Base-by-base conservation (phyloP, 1,284 basidiomycete genomes). In the Porphyrellus sp. region DNA sequence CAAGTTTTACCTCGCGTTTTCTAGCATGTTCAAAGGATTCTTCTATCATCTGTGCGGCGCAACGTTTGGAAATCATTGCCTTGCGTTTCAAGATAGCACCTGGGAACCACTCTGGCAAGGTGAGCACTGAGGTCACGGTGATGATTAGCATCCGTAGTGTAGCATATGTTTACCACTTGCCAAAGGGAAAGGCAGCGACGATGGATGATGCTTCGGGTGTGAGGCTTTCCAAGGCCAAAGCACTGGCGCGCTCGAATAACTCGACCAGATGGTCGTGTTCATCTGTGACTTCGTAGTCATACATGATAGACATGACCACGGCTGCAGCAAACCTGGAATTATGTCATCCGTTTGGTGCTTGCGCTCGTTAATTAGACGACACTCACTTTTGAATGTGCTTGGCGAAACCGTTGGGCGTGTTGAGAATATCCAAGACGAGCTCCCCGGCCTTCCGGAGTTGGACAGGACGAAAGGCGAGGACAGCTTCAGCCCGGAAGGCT, bases 31-130 rank as follows among this genome's bases (percentile, higher is more conserved):
- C 56, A 25, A 62, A 65, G 0, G 63, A 52, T 30, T 53, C 54
- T 20, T 34, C n/a, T 42, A 65, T 49, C 56, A 67, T 63, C 23
- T 50, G 35, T 5, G 4, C 31, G 8, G 52, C 63, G 21, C 50
- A 61, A 2, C 43, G n/a, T 9, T 37, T 55, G 12, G 63, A 63
- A 25, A 46, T 15, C 3, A 5, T 31, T 4, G 65, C 65, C 25
- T 53, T 58, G 35, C 51, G 58, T 37, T 11, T 48, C 11, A 63
- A 40, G 23, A 28, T 28, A 11, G 49, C 45, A 15, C 62, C 63
- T 2, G 64, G 65, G n/a, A 65, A 54, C 61, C 63, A 65, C 4
- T 53, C 54, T n/a, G 65, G 65, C n/a, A 64, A 33, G 23, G 31
- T 52, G 25, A 66, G 56, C 11, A 65, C 63, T 67, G 15, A 23